A percentile compares a stretch with the other conserved stretches of the same genome.
Evolutionary conservation across 768 basidiomycete species (phyloP).

Genomic region (Russula olivacea): DNA sequence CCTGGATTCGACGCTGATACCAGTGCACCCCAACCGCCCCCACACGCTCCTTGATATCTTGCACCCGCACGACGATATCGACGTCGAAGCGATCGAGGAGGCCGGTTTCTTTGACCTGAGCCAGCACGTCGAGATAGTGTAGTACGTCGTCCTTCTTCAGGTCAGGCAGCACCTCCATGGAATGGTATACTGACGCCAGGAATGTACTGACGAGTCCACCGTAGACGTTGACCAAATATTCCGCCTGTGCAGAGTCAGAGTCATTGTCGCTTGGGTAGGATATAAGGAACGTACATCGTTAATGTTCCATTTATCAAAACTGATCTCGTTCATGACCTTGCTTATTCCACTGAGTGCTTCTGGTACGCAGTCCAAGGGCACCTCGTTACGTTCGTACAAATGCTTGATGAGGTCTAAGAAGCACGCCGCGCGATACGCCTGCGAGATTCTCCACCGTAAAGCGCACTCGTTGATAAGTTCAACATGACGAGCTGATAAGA

Average conservation of each 20-base stretch:
- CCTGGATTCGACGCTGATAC: slow-evolving; percentile 58
- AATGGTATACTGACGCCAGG: slow-evolving; percentile 76
- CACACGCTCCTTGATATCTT: slow-evolving; percentile 62
- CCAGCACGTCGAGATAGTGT: slow-evolving; percentile 60
- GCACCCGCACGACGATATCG: slow-evolving; percentile 60
- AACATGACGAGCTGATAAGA: slow-evolving; percentile 72
- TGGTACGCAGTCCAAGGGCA: slow-evolving; percentile 91
- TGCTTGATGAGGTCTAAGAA: slow-evolving; percentile 84
- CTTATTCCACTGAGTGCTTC: slow-evolving; percentile 76
- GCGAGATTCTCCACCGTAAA: slow-evolving; percentile 81
- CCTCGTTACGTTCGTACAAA: slow-evolving; percentile 82
- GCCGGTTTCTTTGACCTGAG: slow-evolving; percentile 62
- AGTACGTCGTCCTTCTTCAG: slow-evolving; percentile 67
- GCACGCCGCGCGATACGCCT: slow-evolving; percentile 67
- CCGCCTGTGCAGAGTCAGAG: slow-evolving; percentile 40
- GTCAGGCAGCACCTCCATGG: slow-evolving; percentile 69
- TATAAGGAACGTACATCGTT: slow-evolving; percentile 61
- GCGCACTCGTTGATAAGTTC: slow-evolving; percentile 86
- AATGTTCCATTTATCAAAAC: slow-evolving; percentile 69
- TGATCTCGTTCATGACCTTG: slow-evolving; percentile 64
- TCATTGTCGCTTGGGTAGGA: slow-evolving; percentile 12
- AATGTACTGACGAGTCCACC: slow-evolving; percentile 81
- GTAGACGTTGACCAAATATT: slow-evolving; percentile 62
- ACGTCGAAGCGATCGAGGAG: slow-evolving; percentile 68
- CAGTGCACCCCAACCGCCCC: slow-evolving; percentile 52